These are phyloP conservation scores for Chaetomiaceae sp. DNA, from an alignment of 2,329 filamentous ascomycete species.

Conservation along the genomic window DNA sequence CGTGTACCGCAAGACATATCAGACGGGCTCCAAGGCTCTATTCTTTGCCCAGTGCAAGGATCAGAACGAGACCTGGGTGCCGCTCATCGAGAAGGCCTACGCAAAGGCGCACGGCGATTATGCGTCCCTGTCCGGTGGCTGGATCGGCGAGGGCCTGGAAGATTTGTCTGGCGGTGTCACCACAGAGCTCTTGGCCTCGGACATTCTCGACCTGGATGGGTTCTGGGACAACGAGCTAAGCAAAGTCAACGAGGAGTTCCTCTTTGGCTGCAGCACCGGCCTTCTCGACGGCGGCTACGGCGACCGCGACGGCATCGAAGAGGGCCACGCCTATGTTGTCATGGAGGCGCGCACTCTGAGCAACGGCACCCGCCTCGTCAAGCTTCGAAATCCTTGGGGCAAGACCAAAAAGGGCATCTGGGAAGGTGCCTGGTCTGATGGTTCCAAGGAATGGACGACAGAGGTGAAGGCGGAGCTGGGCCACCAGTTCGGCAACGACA, in stretches of 20 bases:
- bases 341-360: conserved; percentile 50
- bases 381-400: conserved; percentile 74
- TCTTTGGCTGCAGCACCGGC: conserved; percentile 58
- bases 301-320: conserved; percentile 52
- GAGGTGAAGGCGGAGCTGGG: conserved; percentile 69
- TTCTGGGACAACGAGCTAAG: conserved; percentile 78
- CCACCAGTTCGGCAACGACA: conserved; percentile 73
- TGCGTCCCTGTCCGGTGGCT: conserved; percentile 67
- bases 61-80: conserved; percentile 75
- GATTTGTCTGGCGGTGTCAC: conserved; percentile 63
- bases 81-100: conserved; percentile 73
- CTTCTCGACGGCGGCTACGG: conserved; percentile 42
- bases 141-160: conserved; percentile 54
- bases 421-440: conserved; percentile 75
- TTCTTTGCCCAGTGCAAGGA: conserved; percentile 73
- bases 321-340: conserved; percentile 57
- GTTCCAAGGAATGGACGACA: conserved; percentile 78
- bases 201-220: conserved; percentile 67
- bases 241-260: conserved; percentile 72
- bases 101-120: conserved; percentile 80
- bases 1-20: conserved; percentile 63
- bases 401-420: conserved; percentile 71
- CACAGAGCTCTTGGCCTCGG: conserved; percentile 59
- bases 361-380: conserved; percentile 58
- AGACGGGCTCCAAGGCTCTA: conserved; percentile 68